These are phyloP conservation scores for Metschnikowia vanudenii DNA, from an alignment of 805 yeast species.

Conservation along the genomic window DNA sequence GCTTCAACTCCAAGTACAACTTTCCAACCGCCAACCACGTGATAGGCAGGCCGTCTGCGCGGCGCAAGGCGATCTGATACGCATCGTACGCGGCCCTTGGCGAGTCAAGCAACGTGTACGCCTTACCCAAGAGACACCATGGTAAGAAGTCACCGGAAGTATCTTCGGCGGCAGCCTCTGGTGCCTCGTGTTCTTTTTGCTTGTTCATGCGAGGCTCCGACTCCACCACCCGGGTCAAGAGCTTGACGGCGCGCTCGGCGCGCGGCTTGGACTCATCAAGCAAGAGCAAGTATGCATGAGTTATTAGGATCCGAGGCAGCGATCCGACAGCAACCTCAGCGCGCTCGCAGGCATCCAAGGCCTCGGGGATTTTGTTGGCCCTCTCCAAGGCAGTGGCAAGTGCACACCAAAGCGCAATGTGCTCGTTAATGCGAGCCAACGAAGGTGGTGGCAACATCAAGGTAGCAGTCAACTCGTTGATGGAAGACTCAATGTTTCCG, in stretches of 20 bases:
- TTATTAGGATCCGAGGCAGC: conserved; percentile 43
- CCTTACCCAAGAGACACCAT: conserved; percentile 55
- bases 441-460: conserved; percentile 51
- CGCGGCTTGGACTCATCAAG: conserved; percentile 24
- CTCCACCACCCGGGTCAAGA: conserved; percentile 20
- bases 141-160: conserved; percentile 52
- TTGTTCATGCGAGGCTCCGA: conserved; percentile 19
- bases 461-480: conserved; percentile 49
- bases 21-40: conserved; percentile 70
- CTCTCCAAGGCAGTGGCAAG: conserved; percentile 51
- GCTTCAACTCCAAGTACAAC: conserved; percentile 56
- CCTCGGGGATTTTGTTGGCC: conserved; percentile 49
- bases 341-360: conserved; percentile 49
- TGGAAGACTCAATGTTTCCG: conserved; percentile 49
- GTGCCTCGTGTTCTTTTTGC: conserved; percentile 17
- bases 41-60: conserved; percentile 53
- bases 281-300: conserved; percentile 51
- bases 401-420: conserved; percentile 53
- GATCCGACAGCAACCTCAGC: conserved; percentile 47
- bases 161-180: conserved; percentile 20
- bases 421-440: conserved; percentile 43
- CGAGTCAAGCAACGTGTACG: conserved; percentile 45
- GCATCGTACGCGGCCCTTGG: conserved; percentile 55
- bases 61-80: conserved; percentile 52
- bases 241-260: conserved; percentile 21